Evolutionary conservation across 176 grass and related monocot species (phyloP).

Genomic region (Canna indica): DNA sequence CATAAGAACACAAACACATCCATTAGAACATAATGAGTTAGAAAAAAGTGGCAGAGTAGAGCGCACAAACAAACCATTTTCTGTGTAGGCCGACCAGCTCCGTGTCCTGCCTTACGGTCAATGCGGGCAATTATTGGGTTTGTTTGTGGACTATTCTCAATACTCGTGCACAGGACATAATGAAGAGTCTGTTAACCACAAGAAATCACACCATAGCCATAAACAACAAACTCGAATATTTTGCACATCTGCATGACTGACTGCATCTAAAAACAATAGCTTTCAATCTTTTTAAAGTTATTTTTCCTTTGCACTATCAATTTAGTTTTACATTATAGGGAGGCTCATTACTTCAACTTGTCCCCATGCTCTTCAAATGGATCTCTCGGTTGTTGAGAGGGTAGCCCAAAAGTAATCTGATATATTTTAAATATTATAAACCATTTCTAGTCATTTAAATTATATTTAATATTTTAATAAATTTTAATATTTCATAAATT

Average conservation of each 20-base stretch:
- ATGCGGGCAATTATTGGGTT: constrained; percentile 90
- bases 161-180: constrained; percentile 48
- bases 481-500: too few species aligned
- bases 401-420: too few species aligned
- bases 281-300: background rate
- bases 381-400: too few species aligned
- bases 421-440: too few species aligned
- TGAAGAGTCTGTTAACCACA: constrained; percentile 51
- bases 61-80: constrained; percentile 50
- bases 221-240: background rate
- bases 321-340: too few species aligned
- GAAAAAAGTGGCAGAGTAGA: background rate
- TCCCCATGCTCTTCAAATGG: too few species aligned
- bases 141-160: constrained; percentile 35
- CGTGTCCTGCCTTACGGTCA: constrained; percentile 79
- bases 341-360: too few species aligned
- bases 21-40: background rate
- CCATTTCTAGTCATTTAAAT: too few species aligned
- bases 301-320: background rate
- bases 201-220: background rate
- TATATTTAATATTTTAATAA: too few species aligned
- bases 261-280: background rate
- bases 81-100: constrained; percentile 78
- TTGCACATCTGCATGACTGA: background rate
- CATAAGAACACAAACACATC: background rate